phyloP scores from a whole-genome alignment of 169 alveolate genomes.

The Toxoplasma gondii region DNA sequence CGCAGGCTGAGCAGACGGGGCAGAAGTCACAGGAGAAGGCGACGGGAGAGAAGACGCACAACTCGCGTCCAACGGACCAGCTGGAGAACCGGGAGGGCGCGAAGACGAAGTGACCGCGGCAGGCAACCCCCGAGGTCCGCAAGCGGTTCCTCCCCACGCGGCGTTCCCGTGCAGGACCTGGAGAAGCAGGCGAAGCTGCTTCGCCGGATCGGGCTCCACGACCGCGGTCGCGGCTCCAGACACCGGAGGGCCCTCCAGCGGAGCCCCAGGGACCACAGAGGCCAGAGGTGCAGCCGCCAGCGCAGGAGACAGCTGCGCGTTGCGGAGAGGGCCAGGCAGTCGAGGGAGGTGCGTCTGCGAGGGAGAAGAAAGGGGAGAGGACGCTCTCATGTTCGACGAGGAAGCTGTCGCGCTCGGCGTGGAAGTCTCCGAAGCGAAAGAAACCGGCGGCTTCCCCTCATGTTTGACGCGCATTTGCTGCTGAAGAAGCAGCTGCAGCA shows the following conservation, averaged over 20 bases:
- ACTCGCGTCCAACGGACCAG: neutral
- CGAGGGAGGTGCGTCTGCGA: neutral
- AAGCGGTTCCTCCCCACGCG: neutral
- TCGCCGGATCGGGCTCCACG: slow-evolving; percentile 1
- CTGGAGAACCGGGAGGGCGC: neutral
- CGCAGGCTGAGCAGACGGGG: neutral
- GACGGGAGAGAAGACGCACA: neutral
- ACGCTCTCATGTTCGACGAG: neutral
- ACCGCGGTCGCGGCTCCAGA: slow-evolving; percentile 2
- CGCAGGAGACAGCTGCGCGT: neutral
- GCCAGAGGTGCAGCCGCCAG: neutral
- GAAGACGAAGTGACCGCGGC: neutral
- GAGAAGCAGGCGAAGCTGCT: neutral
- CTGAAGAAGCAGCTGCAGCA: neutral
- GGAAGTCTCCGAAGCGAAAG: no score
- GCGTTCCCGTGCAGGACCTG: neutral
- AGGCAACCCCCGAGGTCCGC: neutral
- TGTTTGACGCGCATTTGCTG: neutral
- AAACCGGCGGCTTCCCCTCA: no score
- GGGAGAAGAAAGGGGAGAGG: neutral
- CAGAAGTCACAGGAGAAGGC: neutral
- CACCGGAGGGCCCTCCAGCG: neutral
- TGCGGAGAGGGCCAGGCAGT: neutral
- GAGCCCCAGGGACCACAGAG: neutral
- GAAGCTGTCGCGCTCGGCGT: neutral